Conservation (phyloP, 2,329 filamentous ascomycete species). For the Venturia carpophila region DNA sequence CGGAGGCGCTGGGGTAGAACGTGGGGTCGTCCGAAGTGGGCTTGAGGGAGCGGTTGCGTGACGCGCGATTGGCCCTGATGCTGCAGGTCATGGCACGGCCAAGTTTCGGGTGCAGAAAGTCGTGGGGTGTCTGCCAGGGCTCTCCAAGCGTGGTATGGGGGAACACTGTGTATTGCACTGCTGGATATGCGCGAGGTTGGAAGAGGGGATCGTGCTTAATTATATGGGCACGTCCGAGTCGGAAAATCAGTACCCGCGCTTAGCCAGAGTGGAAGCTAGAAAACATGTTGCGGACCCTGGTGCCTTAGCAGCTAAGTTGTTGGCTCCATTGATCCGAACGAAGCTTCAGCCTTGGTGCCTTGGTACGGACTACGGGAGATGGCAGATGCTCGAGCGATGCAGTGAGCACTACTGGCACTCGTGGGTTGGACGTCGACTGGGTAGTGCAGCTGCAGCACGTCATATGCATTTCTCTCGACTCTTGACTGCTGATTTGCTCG, state of each 20-base stretch:
- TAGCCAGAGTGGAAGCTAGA: neutral
- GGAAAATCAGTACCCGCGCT: neutral
- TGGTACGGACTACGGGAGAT: neutral
- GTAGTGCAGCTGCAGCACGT: neutral
- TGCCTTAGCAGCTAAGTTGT: neutral
- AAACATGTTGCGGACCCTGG: neutral
- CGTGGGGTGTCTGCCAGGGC: neutral
- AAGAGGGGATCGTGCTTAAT: neutral
- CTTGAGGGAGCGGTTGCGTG: neutral
- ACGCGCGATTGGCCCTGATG: neutral
- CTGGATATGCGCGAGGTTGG: neutral
- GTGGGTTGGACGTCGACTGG: neutral
- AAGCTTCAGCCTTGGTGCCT: conserved; percentile 3
- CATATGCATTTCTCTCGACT: neutral
- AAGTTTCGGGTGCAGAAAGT: neutral
- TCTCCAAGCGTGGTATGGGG: neutral
- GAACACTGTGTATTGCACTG: neutral
- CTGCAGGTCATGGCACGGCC: neutral
- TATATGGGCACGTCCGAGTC: conserved; percentile 1
- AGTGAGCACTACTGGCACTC: too few species aligned
- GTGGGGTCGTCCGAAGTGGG: neutral
- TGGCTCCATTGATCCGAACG: neutral
- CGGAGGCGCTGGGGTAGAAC: neutral
- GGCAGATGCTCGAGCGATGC: neutral
- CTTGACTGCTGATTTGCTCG: neutral